Percentiles rank a stretch among this genome's conserved stretches.
Conservation (phyloP, 208 protist species). For the Crithidia expoeki region DNA sequence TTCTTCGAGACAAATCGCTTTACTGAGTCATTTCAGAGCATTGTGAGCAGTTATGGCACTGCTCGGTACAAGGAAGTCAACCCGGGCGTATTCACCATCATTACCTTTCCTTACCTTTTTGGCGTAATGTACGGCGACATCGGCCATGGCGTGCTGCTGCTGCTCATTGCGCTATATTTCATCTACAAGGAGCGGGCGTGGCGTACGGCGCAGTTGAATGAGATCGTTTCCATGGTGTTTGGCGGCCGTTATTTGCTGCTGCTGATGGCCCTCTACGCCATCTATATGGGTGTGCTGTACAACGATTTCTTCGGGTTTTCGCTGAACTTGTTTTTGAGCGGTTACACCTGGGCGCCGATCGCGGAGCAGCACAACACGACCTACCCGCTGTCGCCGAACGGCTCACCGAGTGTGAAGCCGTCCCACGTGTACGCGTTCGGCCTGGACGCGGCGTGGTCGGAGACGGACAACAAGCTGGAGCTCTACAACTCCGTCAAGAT, state of each 20-base stretch:
- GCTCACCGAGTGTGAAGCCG: slow-evolving; percentile 51
- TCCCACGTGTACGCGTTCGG: slow-evolving; percentile 68
- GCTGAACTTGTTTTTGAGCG: slow-evolving; percentile 84
- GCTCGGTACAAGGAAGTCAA: slow-evolving; percentile 94
- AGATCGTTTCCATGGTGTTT: slow-evolving; percentile 87
- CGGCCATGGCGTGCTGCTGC: slow-evolving; percentile 96
- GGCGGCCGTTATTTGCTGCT: slow-evolving; percentile 95
- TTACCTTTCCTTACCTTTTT: slow-evolving; percentile 99
- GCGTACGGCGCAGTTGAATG: slow-evolving; percentile 67
- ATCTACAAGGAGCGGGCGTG: slow-evolving; percentile 88
- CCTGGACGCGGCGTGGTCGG: slow-evolving; percentile 89
- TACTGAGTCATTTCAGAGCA: slow-evolving; percentile 95
- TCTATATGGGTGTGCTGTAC: slow-evolving; percentile 98
- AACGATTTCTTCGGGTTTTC: slow-evolving; percentile 96
- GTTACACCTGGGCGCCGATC: slow-evolving; percentile 63
- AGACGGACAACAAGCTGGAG: slow-evolving; percentile 95
- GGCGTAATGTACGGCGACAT: slow-evolving; percentile 99
- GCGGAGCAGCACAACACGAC: slow-evolving; percentile 29
- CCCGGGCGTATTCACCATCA: slow-evolving; percentile 95
- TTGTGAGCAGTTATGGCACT: slow-evolving; percentile 98
- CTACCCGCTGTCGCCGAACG: slow-evolving; percentile 46
- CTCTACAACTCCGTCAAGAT: slow-evolving; percentile 99
- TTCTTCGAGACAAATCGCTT: slow-evolving; percentile 96
- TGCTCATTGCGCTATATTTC: slow-evolving; percentile 79
- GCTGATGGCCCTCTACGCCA: slow-evolving; percentile 96